phyloP scores from a whole-genome alignment of 495 filamentous ascomycete genomes.

The Cenococcum geophilum region DNA sequence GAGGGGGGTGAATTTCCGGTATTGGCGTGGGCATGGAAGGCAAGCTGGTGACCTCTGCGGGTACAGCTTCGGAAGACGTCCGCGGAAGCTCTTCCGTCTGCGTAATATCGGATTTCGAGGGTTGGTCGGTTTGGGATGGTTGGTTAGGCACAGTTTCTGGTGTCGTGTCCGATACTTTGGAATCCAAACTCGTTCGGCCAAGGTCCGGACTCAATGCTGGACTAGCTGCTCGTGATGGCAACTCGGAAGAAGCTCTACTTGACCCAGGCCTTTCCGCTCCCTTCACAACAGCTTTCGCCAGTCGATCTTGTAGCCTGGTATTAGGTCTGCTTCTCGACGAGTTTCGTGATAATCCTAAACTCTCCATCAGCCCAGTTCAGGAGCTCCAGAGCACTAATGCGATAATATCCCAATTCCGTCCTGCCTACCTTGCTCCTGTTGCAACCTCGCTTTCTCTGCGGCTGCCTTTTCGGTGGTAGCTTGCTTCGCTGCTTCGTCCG shows the following conservation, averaged over 20 bases:
- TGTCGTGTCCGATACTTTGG: constrained; percentile 23
- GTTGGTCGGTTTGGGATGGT: constrained; percentile 7
- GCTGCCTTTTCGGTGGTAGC: constrained; percentile 21
- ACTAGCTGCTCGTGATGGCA: constrained; percentile 26
- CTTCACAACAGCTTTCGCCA: constrained; percentile 60
- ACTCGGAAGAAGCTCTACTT: constrained; percentile 27
- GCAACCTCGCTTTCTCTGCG: constrained; percentile 28
- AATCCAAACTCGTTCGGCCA: constrained; percentile 31
- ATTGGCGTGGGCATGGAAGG: constrained; percentile 21
- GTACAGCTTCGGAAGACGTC: constrained; percentile 10
- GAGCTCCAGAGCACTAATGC: not conserved
- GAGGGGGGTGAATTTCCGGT: constrained; percentile 33
- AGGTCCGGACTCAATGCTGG: constrained; percentile 19
- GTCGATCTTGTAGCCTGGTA: constrained; percentile 77
- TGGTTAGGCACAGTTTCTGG: constrained; percentile 5
- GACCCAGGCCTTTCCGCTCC: constrained; percentile 27
- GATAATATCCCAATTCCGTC: not conserved
- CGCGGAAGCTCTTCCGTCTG: constrained; percentile 13
- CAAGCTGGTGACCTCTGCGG: not conserved
- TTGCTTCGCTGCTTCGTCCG: constrained; percentile 26
- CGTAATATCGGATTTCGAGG: constrained; percentile 12
- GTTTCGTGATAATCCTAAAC: constrained; percentile 23
- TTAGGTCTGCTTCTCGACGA: constrained; percentile 50
- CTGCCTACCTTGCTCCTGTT: constrained; percentile 24
- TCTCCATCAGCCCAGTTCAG: constrained; percentile 1